Conservation (phyloP, 2,329 filamentous ascomycete species). For the Phyllosticta citribraziliensis region DNA sequence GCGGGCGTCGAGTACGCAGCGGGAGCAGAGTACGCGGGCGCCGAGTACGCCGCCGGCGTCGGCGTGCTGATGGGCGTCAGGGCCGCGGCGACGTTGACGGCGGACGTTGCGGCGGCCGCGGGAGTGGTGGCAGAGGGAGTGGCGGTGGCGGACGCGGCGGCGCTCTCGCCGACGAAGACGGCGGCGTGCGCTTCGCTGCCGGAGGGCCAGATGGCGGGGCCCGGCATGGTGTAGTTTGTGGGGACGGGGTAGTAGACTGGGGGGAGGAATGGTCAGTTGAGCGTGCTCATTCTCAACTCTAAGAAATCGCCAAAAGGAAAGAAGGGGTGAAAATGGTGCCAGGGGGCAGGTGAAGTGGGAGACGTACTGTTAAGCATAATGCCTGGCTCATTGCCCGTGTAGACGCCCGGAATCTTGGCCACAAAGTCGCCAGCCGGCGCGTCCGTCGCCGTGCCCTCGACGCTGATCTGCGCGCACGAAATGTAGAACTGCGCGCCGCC, state of each 20-base stretch:
- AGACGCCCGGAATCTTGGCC: slow-evolving; percentile 41
- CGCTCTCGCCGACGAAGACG: neutral
- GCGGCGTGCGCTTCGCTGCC: neutral
- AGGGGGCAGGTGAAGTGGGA: no score
- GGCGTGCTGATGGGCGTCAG: slow-evolving; percentile 1
- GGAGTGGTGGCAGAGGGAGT: neutral
- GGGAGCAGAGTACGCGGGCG: neutral
- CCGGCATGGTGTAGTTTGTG: slow-evolving; percentile 23
- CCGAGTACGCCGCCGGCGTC: neutral
- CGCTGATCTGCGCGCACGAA: slow-evolving; percentile 36
- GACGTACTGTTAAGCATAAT: slow-evolving; percentile 37
- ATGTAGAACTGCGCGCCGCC: slow-evolving; percentile 26
- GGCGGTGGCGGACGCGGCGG: neutral
- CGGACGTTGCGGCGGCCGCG: neutral
- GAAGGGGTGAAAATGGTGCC: neutral
- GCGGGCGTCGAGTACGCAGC: slow-evolving; percentile 1
- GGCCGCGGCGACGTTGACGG: neutral
- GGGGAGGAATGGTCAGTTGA: neutral
- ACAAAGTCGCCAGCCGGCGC: slow-evolving; percentile 31
- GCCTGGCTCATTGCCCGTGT: slow-evolving; percentile 38
- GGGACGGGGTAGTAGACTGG: slow-evolving; percentile 22
- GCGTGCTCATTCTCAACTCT: no score
- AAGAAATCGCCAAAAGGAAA: neutral
- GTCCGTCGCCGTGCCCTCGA: slow-evolving; percentile 35
- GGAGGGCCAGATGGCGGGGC: slow-evolving; percentile 19